phyloP scores from a whole-genome alignment of 352 stramenopile species.

The Phytopythium oedochilum region DNA sequence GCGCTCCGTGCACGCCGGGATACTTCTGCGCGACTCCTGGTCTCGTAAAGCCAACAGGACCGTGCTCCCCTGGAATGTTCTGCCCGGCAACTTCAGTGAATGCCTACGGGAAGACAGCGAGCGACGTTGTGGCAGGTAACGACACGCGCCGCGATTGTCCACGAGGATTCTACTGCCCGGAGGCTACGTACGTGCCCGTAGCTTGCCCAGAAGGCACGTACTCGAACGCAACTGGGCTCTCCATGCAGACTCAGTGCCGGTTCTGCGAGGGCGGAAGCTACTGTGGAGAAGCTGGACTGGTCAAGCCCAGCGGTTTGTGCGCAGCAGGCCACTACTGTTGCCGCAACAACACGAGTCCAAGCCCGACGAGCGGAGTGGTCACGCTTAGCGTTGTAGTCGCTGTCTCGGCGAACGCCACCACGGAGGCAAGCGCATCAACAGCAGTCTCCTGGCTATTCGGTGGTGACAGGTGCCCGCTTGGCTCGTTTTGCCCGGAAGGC shows the following conservation, averaged over 20 bases:
- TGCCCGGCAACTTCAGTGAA: conserved; percentile 41
- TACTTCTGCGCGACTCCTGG: conserved; percentile 33
- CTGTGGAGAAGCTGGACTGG: conserved; percentile 29
- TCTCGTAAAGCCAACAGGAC: conserved; percentile 17
- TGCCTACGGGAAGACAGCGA: conserved; percentile 28
- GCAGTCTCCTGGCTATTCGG: conserved; percentile 9
- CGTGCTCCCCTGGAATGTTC: conserved; percentile 51
- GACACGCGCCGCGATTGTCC: conserved; percentile 45
- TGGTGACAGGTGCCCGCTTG: conserved; percentile 37
- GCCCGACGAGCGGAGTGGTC: conserved; percentile 27
- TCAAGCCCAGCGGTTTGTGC: conserved; percentile 32
- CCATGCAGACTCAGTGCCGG: conserved; percentile 37
- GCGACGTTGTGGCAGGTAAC: conserved; percentile 6
- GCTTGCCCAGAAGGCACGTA: conserved; percentile 62
- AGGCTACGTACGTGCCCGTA: conserved; percentile 57
- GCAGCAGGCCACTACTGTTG: conserved; percentile 44
- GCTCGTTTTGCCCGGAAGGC: conserved; percentile 46
- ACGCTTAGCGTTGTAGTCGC: conserved; percentile 8
- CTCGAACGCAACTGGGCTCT: conserved; percentile 41
- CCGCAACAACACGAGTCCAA: conserved; percentile 35
- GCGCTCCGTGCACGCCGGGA: conserved; percentile 29
- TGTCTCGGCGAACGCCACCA: neutral
- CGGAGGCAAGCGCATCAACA: neutral
- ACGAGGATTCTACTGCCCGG: conserved; percentile 65
- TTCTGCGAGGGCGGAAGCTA: conserved; percentile 54